Evolutionary conservation across 495 filamentous ascomycete species (phyloP), one percentile per base, ranked within the genome.

Genomic region (Mytilinidion resinicola): DNA sequence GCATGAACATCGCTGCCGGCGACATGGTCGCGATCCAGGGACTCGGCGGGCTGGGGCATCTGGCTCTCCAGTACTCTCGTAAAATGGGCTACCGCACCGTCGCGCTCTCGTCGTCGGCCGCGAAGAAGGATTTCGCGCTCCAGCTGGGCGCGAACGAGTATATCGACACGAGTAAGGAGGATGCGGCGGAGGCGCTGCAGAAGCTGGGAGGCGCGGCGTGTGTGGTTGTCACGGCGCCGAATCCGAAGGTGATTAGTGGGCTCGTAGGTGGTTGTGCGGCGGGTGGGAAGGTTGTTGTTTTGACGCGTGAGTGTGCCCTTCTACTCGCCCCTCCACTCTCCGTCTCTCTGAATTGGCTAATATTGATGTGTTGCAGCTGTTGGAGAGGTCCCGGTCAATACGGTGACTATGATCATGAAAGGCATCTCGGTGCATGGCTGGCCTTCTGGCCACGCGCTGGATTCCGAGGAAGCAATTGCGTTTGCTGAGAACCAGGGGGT

Each of bases 71-170:
- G 66, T 88, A 80, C 67, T 81, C 84, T 11, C 74, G 71, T 58
- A 80, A 78, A 59, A 81, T 89, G 69, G 85, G 86, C 9, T 89
- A 80, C 74, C 77, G 75, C 17, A 80, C 82, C 33, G 80, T 85
- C 0, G 86, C 85, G 0, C 65, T 89, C 12, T 85, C 80, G 25
- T 75, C 77, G 9, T 79, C 80, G 37, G 72, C 70, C 36, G 60
- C 68, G 33, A 89, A 90, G 75, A 72, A 80, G 49, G 68, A 76
- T 35, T 83, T 86, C 57, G 85, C 82, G 0, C 66, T 71, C 9
- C 50, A 84, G 65, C 74, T 89, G 5, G 86, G 86, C 14, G 86
- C 86, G 0, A 83, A 81, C 62, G 79, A 83, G 50, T 88, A 87
- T 69, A 77, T 89, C 62, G 82, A 89, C 69, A 72, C 73, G 14